Evolutionary conservation across 1,284 basidiomycete species (phyloP).

Genomic region (Tilletia horrida): DNA sequence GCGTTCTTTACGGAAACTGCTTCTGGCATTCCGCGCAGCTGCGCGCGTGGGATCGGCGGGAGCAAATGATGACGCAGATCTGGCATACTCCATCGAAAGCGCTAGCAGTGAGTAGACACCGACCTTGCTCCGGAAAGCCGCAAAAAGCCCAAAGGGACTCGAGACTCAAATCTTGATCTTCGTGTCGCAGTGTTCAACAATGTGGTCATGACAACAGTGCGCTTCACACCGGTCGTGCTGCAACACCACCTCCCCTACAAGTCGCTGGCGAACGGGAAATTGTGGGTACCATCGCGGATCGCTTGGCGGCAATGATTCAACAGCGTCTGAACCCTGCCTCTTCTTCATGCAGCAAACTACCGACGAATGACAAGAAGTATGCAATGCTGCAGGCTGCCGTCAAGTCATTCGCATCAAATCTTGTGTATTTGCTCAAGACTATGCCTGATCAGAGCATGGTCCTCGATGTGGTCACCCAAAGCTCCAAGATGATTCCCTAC

Average conservation of each 20-base stretch:
- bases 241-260: conserved; percentile 84
- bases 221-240: conserved; percentile 86
- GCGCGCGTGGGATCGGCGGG: conserved; percentile 23
- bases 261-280: conserved; percentile 65
- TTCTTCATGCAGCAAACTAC: conserved; percentile 63
- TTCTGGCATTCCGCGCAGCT: conserved; percentile 58
- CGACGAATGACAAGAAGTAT: conserved; percentile 55
- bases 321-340: not conserved
- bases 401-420: conserved; percentile 61
- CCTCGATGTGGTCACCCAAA: conserved; percentile 42
- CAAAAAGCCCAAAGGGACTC: too few relatives aligned
- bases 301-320: not conserved
- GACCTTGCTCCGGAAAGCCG: too few relatives aligned
- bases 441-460: conserved; percentile 62
- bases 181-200: conserved; percentile 69
- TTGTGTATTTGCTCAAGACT: conserved; percentile 46
- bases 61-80: conserved; percentile 30
- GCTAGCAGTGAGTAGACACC: conserved; percentile 21
- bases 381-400: conserved; percentile 79
- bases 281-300: conserved; percentile 61
- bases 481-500: conserved; percentile 50
- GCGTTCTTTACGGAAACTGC: conserved; percentile 75
- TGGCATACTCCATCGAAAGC: conserved; percentile 42
- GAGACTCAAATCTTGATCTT: too few relatives aligned
- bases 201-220: conserved; percentile 78